phyloP scores from a whole-genome alignment of 257 asterid species.

The Solanum virginianum region DNA sequence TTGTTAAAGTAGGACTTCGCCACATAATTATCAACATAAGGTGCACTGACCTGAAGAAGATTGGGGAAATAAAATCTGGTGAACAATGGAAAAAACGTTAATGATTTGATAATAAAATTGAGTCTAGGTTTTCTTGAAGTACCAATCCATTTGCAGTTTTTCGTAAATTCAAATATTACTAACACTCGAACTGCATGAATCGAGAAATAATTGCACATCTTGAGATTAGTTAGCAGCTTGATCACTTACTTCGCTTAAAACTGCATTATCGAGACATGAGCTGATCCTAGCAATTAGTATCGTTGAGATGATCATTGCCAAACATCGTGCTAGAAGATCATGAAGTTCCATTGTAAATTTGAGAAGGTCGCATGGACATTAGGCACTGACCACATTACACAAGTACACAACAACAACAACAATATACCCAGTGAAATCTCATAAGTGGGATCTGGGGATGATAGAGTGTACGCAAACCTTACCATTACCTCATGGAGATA shows the following conservation, averaged over 20 bases:
- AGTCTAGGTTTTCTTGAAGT: neutral
- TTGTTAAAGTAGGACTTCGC: slow-evolving; percentile 34
- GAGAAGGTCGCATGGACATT: neutral
- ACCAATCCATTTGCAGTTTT: neutral
- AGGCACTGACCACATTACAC: neutral
- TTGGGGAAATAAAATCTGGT: neutral
- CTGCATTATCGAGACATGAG: neutral
- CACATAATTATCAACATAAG: slow-evolving; percentile 23
- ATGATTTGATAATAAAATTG: neutral
- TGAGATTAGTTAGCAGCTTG: neutral
- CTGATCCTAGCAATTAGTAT: neutral
- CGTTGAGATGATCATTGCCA: neutral
- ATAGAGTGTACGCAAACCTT: too few species aligned
- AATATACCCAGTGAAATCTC: too few species aligned
- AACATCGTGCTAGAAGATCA: neutral
- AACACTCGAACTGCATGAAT: neutral
- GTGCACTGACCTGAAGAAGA: slow-evolving; percentile 24
- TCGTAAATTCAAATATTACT: neutral
- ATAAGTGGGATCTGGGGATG: too few species aligned
- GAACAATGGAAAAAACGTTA: neutral
- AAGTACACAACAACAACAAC: too few species aligned
- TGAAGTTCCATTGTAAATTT: neutral
- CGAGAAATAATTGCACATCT: neutral
- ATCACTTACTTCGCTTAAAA: neutral
- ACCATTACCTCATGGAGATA: too few species aligned